Conservation (phyloP, 495 filamentous ascomycete genomes). For the Podospora australis region DNA sequence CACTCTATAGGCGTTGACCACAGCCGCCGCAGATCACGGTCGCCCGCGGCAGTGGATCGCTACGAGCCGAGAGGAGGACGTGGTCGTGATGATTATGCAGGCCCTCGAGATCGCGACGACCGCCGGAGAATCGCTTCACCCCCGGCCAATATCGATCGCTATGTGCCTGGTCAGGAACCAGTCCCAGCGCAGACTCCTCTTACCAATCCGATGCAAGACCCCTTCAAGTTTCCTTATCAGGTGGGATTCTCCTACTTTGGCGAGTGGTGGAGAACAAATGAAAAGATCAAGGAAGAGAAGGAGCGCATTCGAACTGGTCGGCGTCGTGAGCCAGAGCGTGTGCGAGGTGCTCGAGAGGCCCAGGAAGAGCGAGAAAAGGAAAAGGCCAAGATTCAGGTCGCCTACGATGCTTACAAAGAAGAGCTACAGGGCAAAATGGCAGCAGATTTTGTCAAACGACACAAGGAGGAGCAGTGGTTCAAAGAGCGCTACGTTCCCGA, state of each 20-base stretch:
- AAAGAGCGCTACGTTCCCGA: conserved; percentile 88
- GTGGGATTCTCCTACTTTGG: conserved; percentile 95
- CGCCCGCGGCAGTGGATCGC: conserved; percentile 62
- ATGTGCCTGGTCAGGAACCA: conserved; percentile 78
- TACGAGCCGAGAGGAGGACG: conserved; percentile 62
- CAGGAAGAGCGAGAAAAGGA: conserved; percentile 85
- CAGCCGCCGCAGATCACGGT: conserved; percentile 59
- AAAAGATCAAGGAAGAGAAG: conserved; percentile 78
- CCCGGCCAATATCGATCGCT: conserved; percentile 83
- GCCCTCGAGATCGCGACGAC: conserved; percentile 50
- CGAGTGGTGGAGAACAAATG: conserved; percentile 91
- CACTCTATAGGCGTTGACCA: conserved; percentile 32
- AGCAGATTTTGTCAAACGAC: conserved; percentile 75
- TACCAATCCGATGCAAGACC: conserved; percentile 72
- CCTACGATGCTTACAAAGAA: conserved; percentile 92
- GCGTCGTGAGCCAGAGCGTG: conserved; percentile 60
- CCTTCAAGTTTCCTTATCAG: conserved; percentile 78
- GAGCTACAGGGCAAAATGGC: conserved; percentile 90
- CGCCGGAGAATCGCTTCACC: conserved; percentile 53
- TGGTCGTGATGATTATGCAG: conserved; percentile 61
- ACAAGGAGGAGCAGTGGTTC: conserved; percentile 96
- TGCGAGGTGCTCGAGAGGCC: conserved; percentile 68
- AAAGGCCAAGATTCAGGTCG: conserved; percentile 79
- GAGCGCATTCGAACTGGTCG: conserved; percentile 72
- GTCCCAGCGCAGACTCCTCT: conserved; percentile 50